phyloP scores from a whole-genome alignment of 78 protist genomes.

The Isochrysis galbana region DNA sequence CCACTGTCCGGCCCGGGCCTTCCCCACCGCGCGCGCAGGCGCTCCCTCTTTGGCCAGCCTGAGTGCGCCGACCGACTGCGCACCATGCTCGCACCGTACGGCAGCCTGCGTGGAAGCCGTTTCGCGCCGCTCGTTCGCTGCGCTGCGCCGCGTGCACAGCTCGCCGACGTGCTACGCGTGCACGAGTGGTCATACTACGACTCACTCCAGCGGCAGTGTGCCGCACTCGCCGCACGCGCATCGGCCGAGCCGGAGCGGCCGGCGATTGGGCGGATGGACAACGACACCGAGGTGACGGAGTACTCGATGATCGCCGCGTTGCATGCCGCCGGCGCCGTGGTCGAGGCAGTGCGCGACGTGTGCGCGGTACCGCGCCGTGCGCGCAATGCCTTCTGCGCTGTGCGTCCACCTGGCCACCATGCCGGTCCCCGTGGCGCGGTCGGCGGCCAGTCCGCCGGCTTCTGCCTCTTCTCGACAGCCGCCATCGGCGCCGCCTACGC shows the following conservation, averaged over 20 bases:
- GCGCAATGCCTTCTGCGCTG: constrained; percentile 69
- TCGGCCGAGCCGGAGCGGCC: not conserved
- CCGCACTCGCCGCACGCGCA: not conserved
- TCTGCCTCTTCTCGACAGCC: constrained; percentile 72
- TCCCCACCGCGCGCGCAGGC: too few species aligned
- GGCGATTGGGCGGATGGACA: not conserved
- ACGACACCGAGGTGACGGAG: constrained; percentile 36
- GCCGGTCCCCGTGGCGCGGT: constrained; percentile 69
- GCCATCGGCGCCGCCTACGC: constrained; percentile 79
- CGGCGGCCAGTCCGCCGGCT: constrained; percentile 73
- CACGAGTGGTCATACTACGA: not conserved
- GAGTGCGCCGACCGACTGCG: not conserved
- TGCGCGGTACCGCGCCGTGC: constrained; percentile 11
- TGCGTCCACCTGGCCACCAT: constrained; percentile 67
- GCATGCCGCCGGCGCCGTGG: constrained; percentile 66
- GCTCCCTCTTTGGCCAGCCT: not conserved
- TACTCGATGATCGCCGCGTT: constrained; percentile 60
- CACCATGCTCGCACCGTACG: not conserved
- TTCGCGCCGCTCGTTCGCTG: not conserved
- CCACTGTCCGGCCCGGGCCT: too few species aligned
- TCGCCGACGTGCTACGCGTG: not conserved
- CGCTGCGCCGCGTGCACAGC: not conserved
- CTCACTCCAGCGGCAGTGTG: not conserved
- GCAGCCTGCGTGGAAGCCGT: not conserved
- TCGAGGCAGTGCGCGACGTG: constrained; percentile 64